Evolutionary conservation across 306 rosid species (phyloP).

Genomic region (Casuarina glauca): DNA sequence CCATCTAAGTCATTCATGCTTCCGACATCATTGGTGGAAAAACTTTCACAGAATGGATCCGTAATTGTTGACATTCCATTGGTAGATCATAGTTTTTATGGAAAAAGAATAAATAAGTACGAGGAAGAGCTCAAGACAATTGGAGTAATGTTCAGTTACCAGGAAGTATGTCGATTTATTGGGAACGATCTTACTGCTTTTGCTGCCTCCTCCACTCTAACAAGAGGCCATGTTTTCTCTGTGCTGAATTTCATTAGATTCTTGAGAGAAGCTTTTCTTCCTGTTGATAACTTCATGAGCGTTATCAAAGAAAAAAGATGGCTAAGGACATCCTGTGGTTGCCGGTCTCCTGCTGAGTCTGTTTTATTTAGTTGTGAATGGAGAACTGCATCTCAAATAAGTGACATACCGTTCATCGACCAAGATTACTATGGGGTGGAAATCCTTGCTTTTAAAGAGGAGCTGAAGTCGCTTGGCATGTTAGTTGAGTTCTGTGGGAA

Average conservation of each 20-base stretch:
- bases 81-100: constrained; percentile 58
- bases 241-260: constrained; percentile 56
- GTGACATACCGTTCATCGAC: constrained; percentile 69
- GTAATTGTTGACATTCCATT: constrained; percentile 66
- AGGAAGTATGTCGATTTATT: constrained; percentile 61
- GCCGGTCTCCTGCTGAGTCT: constrained; percentile 56
- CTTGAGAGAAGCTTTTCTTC: constrained; percentile 31
- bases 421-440: constrained; percentile 46
- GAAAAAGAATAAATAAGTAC: constrained; percentile 35
- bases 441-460: constrained; percentile 42
- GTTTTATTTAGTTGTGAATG: constrained; percentile 54
- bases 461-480: constrained; percentile 65
- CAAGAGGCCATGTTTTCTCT: constrained; percentile 36
- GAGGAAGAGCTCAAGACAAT: constrained; percentile 54
- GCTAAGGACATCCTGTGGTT: constrained; percentile 56
- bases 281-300: constrained; percentile 34
- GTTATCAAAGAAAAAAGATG: constrained; percentile 44
- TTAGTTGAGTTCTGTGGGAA: constrained; percentile 31
- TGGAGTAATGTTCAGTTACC: constrained; percentile 67
- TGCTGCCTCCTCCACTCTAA: constrained; percentile 40
- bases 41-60: constrained; percentile 50
- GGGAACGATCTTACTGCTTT: constrained; percentile 62
- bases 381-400: constrained; percentile 52
- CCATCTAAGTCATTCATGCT: constrained; percentile 64
- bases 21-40: constrained; percentile 43